A percentile compares a stretch with the other conserved stretches of the same genome.
These are phyloP conservation scores for Phytophthora cajani DNA, from an alignment of 352 stramenopile species.

Conservation along the genomic window DNA sequence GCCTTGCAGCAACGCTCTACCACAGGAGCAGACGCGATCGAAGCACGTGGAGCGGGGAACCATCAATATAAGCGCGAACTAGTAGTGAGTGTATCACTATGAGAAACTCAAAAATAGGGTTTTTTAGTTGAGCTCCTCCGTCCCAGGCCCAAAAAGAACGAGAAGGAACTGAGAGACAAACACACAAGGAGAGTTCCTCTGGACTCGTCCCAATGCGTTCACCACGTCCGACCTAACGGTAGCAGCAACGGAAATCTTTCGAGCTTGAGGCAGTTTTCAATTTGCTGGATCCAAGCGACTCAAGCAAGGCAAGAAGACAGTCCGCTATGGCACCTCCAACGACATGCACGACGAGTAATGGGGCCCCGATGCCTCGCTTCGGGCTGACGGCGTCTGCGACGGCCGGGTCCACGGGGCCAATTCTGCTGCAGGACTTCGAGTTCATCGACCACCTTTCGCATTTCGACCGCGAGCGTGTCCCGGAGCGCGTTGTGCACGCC, in stretches of 20 bases:
- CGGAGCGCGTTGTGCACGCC: slow-evolving; percentile 45
- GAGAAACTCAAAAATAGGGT: neutral
- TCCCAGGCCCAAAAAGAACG: neutral
- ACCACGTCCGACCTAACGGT: slow-evolving; percentile 8
- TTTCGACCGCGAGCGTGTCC: slow-evolving; percentile 43
- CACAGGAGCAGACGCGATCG: neutral
- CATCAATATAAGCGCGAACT: too few relatives aligned
- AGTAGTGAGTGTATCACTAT: too few relatives aligned
- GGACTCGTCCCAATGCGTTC: too few relatives aligned
- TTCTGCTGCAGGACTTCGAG: slow-evolving; percentile 39
- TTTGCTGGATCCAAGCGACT: slow-evolving; percentile 9
- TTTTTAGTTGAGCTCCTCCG: neutral
- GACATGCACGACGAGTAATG: slow-evolving; percentile 38
- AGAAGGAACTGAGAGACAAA: too few relatives aligned
- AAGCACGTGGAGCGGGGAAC: neutral
- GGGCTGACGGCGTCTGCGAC: slow-evolving; percentile 38
- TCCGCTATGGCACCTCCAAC: slow-evolving; percentile 24
- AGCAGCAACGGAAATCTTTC: neutral
- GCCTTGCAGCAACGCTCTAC: neutral
- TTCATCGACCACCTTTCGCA: slow-evolving; percentile 45
- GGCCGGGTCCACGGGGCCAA: slow-evolving; percentile 28
- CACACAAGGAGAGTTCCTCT: too few relatives aligned
- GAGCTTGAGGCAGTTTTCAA: slow-evolving; percentile 6
- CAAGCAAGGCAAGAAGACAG: neutral
- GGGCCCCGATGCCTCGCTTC: slow-evolving; percentile 33